Evolutionary conservation across 1,284 basidiomycete genomes (phyloP), one percentile per base, ranked within the genome.

Genomic region (Moesziomyces antarcticus): DNA sequence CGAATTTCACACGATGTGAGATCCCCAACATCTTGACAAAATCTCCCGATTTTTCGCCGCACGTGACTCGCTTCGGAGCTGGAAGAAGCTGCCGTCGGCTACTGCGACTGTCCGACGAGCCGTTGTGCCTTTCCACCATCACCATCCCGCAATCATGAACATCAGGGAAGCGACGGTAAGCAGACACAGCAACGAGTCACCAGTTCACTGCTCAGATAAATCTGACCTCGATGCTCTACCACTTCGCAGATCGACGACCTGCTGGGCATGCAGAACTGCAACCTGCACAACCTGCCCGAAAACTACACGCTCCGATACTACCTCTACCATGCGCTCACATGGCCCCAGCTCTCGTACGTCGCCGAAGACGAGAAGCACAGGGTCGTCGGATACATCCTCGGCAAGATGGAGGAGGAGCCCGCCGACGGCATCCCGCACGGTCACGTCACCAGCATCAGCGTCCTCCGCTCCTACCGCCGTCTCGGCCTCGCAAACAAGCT

Each of bases 331-430:
- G 88, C 90, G 8, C 86, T 95, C 80, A 93, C 91, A 10, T 98
- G 95, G 95, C 95, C 95, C 1, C 91, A 93, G 73, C 87, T 97
- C 22, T 96, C 93, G 3, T 98, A 92, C 82, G 93, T 98, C 20
- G 95, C 94, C 0, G 93, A 96, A 81, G 93, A 96, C 80, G 88
- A 90, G 65, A 90, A 90, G 79, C 93, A 94, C 0, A 88, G 92
- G 51, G 91, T 97, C 49, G 93, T 98, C 1, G 95, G 95, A 22
- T 97, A 97, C 84, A 94, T 97, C 24, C 86, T 97, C 13, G 93
- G 93, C 0, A 96, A 96, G 85, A 95, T 97, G 95, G 82, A 83
- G 45, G 82, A 83, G 59, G 81, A 83, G 47, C 82, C 82, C 5
- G 62, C 69, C n/a, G 79, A 84, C 52, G 82, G 81, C 16, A 66